Base-by-base conservation (phyloP, 2,329 filamentous ascomycete species). In the Penicillium sp. region DNA sequence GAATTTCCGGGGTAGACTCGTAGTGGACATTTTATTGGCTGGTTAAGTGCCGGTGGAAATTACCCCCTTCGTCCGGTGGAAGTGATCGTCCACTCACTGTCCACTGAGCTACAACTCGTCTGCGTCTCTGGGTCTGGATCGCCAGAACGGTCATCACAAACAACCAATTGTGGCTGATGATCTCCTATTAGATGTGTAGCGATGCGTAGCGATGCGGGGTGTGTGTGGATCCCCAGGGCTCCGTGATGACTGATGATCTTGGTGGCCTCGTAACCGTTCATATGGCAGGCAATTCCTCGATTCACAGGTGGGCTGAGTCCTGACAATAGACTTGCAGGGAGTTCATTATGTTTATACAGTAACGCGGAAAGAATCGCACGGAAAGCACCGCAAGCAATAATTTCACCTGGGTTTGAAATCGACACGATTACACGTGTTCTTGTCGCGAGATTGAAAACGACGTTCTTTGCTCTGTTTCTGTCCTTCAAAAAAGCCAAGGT, bases 51-150 rank as follows among this genome's bases (percentile, higher is more conserved):
- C 47, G 47, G 35, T 35, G 41, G 47, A 37, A 28, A 16, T 35
- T 37, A 12, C 28, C 28, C 11, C 4, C 22, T 30, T 18, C 6
- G 14, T 45, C 47, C 47, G 41, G 41, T 34, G 47, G 47, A 37
- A 46, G 41, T 12, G 11, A 10, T 27, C 9, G 35, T 39, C 41
- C 41, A 40, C 9, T 49, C 47, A 36, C 47, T 30, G 22, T 7
- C 22, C 5, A 25, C 5, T 7, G 4, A 8, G 4, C 22, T 25
- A 36, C 35, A 30, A 40, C 7, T 29, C 10, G 2, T 12, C 10
- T 14, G 28, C 28, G 13, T 9, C 16, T 29, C 2, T n/a, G 12
- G 25, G 41, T 34, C 47, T 25, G 9, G 22, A 36, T 8, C 18
- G 14, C 5, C 18, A 9, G 8, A 6, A 5, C 13, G 14, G 3